Conservation (phyloP, 2,329 filamentous ascomycete genomes). For the Xylaria sp. region DNA sequence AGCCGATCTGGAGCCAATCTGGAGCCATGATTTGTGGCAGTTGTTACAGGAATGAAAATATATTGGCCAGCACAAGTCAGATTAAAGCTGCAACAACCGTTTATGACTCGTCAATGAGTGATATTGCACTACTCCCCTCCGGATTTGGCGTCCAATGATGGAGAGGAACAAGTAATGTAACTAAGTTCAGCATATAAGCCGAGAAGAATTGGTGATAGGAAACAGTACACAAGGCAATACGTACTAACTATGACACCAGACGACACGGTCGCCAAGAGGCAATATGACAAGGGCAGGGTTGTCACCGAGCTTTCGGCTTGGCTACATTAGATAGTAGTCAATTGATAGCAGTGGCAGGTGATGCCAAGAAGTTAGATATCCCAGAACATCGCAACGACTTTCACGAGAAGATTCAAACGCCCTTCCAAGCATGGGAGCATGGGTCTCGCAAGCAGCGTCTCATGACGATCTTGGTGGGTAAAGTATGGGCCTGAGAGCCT, state of each 20-base stretch:
- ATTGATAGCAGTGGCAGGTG: slow-evolving; percentile 11
- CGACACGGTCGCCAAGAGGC: slow-evolving; percentile 6
- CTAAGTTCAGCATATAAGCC: neutral
- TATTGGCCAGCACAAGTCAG: neutral
- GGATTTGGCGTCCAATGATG: neutral
- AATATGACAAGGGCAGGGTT: slow-evolving; percentile 18
- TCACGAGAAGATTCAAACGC: slow-evolving; percentile 18
- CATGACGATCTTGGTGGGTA: slow-evolving; percentile 25
- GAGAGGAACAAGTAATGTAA: neutral
- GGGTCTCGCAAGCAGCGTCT: slow-evolving; percentile 16
- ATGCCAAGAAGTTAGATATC: slow-evolving; percentile 10
- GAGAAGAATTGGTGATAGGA: slow-evolving; percentile 2
- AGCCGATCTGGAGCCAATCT: slow-evolving; percentile 5
- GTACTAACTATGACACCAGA: no score
- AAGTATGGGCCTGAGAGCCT: slow-evolving; percentile 21
- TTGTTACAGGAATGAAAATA: neutral
- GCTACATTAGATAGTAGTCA: neutral
- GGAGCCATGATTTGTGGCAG: no score
- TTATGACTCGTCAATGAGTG: neutral
- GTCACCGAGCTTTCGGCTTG: slow-evolving; percentile 10
- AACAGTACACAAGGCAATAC: neutral
- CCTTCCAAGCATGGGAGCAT: slow-evolving; percentile 24
- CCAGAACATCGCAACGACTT: slow-evolving; percentile 4
- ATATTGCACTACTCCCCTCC: neutral
- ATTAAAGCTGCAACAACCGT: no score